phyloP scores from a whole-genome alignment of 768 basidiomycete genomes.

The Mycena indigotica region DNA sequence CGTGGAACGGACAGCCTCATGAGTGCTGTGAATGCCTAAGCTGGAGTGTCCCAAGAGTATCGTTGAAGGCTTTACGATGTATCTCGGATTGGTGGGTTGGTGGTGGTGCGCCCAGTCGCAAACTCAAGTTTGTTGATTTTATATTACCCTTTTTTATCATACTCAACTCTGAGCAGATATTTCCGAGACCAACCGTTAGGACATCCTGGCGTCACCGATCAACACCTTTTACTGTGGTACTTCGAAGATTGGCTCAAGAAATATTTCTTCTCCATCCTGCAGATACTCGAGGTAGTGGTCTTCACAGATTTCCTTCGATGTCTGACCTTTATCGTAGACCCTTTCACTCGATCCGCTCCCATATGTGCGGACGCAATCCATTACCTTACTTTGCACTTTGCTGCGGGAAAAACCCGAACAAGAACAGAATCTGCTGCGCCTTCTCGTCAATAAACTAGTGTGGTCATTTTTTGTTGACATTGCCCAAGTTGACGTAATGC shows the following conservation, averaged over 20 bases:
- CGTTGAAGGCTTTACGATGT: slow-evolving; percentile 86
- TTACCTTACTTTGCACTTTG: slow-evolving; percentile 76
- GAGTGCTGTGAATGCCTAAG: no score
- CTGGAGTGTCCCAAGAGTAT: no score
- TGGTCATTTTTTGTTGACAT: slow-evolving; percentile 27
- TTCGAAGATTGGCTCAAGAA: slow-evolving; percentile 99
- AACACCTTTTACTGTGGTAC: slow-evolving; percentile 78
- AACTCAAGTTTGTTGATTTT: slow-evolving; percentile 73
- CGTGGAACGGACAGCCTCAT: no score
- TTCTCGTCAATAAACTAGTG: slow-evolving; percentile 94
- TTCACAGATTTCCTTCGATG: neutral
- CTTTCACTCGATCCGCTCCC: slow-evolving; percentile 83
- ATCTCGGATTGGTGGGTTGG: slow-evolving; percentile 98
- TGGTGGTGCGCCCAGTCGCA: slow-evolving; percentile 85
- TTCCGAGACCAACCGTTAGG: slow-evolving; percentile 84
- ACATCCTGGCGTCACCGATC: slow-evolving; percentile 65
- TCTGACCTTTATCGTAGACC: slow-evolving; percentile 43
- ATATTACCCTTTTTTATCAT: no score
- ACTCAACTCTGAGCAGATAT: slow-evolving; percentile 62
- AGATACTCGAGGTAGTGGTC: slow-evolving; percentile 77
- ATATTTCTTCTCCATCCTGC: slow-evolving; percentile 90
- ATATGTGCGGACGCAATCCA: slow-evolving; percentile 85
- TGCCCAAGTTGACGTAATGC: neutral
- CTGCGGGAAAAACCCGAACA: slow-evolving; percentile 93
- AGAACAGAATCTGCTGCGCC: slow-evolving; percentile 90